phyloP scores from a whole-genome alignment of 2,329 filamentous ascomycete species.

The Ophiognomonia clavigignenti-juglandacearum region DNA sequence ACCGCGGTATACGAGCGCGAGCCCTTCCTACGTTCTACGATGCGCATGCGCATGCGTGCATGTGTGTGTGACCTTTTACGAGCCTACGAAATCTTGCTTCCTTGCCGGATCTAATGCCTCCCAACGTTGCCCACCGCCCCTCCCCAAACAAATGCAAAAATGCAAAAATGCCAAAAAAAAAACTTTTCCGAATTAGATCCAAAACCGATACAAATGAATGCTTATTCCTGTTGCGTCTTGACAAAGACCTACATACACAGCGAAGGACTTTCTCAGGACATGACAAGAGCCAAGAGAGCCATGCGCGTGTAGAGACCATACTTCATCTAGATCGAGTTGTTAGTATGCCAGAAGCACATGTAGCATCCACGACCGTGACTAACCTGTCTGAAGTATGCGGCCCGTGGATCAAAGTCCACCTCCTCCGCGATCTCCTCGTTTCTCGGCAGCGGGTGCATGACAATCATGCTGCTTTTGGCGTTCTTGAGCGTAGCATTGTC shows the following conservation, averaged over 20 bases:
- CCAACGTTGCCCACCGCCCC: too few relatives aligned
- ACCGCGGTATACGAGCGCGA: slow-evolving; percentile 1
- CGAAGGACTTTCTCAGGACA: slow-evolving; percentile 44
- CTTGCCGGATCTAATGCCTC: not conserved
- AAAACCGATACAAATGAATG: not conserved
- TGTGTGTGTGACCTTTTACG: slow-evolving; percentile 19
- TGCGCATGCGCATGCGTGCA: slow-evolving; percentile 14
- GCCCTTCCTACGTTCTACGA: slow-evolving; percentile 15
- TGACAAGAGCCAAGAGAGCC: slow-evolving; percentile 90
- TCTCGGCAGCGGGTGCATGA: slow-evolving; percentile 91
- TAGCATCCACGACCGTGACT: slow-evolving; percentile 35
- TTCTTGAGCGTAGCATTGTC: slow-evolving; percentile 86
- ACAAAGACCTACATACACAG: slow-evolving; percentile 13
- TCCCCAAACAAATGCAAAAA: too few relatives aligned
- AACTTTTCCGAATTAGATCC: slow-evolving; percentile 6
- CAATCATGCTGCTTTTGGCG: slow-evolving; percentile 88
- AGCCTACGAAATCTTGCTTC: slow-evolving; percentile 6
- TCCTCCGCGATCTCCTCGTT: slow-evolving; percentile 93
- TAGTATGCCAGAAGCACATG: slow-evolving; percentile 34
- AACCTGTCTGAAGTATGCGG: slow-evolving; percentile 98
- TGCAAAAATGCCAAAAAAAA: not conserved
- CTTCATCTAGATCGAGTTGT: slow-evolving; percentile 64
- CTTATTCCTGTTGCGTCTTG: too few relatives aligned
- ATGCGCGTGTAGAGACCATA: slow-evolving; percentile 98
- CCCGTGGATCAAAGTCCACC: slow-evolving; percentile 94